phyloP scores from a whole-genome alignment of 208 protist genomes.

The Novymonas esmeraldas region DNA sequence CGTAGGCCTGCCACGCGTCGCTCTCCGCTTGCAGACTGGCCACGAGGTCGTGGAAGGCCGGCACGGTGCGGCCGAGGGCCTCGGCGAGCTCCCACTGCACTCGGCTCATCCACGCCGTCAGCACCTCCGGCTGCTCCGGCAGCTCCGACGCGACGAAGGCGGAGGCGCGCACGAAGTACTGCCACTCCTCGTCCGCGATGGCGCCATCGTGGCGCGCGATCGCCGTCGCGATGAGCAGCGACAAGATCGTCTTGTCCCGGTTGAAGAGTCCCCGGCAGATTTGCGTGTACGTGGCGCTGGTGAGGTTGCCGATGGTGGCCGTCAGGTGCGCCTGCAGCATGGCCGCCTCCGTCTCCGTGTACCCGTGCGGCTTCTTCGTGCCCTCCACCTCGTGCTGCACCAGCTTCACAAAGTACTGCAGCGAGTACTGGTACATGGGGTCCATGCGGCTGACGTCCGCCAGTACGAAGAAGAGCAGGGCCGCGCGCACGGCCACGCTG shows the following conservation, averaged over 20 bases:
- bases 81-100: slow-evolving; percentile 88
- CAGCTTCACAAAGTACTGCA: slow-evolving; percentile 97
- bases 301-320: slow-evolving; percentile 86
- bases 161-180: slow-evolving; percentile 91
- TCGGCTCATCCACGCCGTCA: slow-evolving; percentile 66
- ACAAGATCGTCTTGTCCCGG: slow-evolving; percentile 96
- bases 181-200: slow-evolving; percentile 90
- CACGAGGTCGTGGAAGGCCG: slow-evolving; percentile 64
- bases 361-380: slow-evolving; percentile 57
- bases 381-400: slow-evolving; percentile 89
- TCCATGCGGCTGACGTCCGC: slow-evolving; percentile 95
- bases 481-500: slow-evolving; percentile 88
- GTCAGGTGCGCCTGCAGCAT: slow-evolving; percentile 82
- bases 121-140: slow-evolving; percentile 42
- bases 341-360: slow-evolving; percentile 46
- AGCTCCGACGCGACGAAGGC: slow-evolving; percentile 86
- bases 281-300: slow-evolving; percentile 93
- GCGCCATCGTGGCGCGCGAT: slow-evolving; percentile 72
- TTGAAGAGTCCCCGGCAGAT: slow-evolving; percentile 98
- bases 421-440: slow-evolving; percentile 99
- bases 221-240: slow-evolving; percentile 92
- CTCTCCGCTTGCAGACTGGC: slow-evolving; percentile 48
- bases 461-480: slow-evolving; percentile 96
- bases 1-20: slow-evolving; percentile 67
- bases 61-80: slow-evolving; percentile 80